phyloP scores from a whole-genome alignment of 129 eudicot genomes.

The Flaveria ramosissima region DNA sequence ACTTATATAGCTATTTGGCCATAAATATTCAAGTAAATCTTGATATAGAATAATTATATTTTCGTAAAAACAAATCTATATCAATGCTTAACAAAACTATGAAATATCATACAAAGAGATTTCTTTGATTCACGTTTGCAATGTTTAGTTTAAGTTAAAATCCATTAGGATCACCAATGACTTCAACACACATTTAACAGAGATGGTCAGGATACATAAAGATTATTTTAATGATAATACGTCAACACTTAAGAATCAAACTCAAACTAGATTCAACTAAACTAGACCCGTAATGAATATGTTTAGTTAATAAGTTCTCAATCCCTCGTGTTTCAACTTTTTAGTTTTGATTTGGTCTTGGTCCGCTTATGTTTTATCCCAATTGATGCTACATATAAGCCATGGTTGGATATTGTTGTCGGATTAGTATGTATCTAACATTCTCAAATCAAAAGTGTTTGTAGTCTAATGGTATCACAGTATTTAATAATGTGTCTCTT shows the following conservation, averaged over 20 bases:
- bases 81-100: background rate
- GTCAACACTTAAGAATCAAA: background rate
- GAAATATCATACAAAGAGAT: background rate
- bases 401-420: no score
- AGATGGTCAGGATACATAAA: no score
- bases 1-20: background rate
- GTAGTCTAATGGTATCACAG: no score
- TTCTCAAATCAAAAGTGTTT: no score
- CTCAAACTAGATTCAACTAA: background rate
- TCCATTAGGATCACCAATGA: background rate
- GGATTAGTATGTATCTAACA: no score
- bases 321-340: background rate
- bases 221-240: no score
- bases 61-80: background rate
- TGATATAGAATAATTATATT: background rate
- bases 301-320: background rate
- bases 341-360: background rate
- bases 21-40: background rate
- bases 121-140: background rate
- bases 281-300: background rate
- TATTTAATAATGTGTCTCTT: no score
- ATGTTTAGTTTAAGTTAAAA: background rate
- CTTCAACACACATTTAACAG: background rate
- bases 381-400: no score
- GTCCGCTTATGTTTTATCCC: background rate